Percentiles rank a stretch among this genome's conserved stretches.
Evolutionary conservation across 225 moss, liverwort and hornwort genomes (phyloP).

Genomic region (Physcomitrium patens): DNA sequence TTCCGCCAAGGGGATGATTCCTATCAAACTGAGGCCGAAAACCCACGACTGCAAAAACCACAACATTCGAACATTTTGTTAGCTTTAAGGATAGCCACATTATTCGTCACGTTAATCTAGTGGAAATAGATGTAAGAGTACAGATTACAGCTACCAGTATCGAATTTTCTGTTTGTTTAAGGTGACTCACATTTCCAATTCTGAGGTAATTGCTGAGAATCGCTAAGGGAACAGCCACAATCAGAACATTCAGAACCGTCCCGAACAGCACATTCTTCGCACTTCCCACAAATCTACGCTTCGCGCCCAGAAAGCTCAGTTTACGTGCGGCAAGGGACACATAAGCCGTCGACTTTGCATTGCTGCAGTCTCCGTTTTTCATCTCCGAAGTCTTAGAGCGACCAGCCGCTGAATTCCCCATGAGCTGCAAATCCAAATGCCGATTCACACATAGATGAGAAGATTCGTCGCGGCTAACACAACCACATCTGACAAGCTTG

Average conservation of each 20-base stretch:
- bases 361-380: conserved; percentile 9
- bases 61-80: background rate
- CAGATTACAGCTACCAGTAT: background rate
- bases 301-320: background rate
- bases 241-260: conserved; percentile 39
- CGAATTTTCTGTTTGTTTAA: background rate
- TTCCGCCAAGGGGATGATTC: conserved; percentile 79
- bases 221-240: conserved; percentile 35
- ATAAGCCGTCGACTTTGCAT: conserved; percentile 25
- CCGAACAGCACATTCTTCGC: conserved; percentile 39
- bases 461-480: background rate
- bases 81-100: conserved; percentile 4
- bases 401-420: background rate
- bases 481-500: background rate
- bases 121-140: background rate
- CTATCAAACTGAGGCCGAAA: conserved; percentile 71
- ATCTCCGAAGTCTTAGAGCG: conserved; percentile 1
- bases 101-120: background rate
- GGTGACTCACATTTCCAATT: conserved; percentile 38
- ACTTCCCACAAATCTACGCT: conserved; percentile 31
- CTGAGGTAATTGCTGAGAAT: conserved; percentile 27
- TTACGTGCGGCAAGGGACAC: conserved; percentile 12
- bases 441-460: background rate
- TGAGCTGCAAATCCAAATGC: conserved; percentile 9
- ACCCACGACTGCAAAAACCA: conserved; percentile 56